These are phyloP conservation scores for Acacia crassicarpa DNA, from an alignment of 306 rosid species.

Conservation along the genomic window DNA sequence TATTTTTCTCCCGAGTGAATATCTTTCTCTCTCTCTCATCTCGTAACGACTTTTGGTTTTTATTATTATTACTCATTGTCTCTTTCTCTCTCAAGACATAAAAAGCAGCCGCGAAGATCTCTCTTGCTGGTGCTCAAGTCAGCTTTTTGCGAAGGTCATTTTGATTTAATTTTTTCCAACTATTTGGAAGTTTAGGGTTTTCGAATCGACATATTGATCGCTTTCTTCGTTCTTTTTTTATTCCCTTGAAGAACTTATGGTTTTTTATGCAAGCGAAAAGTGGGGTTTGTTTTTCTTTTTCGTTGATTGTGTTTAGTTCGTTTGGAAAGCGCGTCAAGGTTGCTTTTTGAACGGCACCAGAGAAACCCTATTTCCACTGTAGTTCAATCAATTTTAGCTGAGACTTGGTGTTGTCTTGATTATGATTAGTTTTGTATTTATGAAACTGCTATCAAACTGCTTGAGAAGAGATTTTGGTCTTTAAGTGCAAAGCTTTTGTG, in stretches of 20 bases:
- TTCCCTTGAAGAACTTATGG: not conserved
- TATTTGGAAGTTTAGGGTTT: constrained; percentile 25
- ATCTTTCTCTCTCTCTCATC: not conserved
- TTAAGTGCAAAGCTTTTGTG: not conserved
- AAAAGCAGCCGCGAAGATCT: not conserved
- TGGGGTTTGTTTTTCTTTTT: not conserved
- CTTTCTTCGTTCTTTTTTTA: not conserved
- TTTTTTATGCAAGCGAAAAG: not conserved
- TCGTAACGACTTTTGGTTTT: not conserved
- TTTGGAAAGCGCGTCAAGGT: not conserved
- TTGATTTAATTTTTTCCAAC: not conserved
- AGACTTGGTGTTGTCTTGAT: not conserved
- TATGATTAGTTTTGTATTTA: not conserved
- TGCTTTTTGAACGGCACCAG: not conserved
- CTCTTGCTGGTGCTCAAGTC: not conserved
- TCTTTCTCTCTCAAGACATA: not conserved
- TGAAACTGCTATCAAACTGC: not conserved
- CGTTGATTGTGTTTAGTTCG: constrained; percentile 9
- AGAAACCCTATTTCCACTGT: constrained; percentile 1
- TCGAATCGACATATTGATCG: not conserved
- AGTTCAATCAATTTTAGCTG: not conserved
- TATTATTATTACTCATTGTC: not conserved
- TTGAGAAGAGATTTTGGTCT: not conserved
- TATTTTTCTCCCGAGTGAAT: not conserved
- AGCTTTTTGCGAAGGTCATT: constrained; percentile 19